Base-by-base conservation (phyloP, 176 grass and related monocot genomes). In the Carex myosuroides region DNA sequence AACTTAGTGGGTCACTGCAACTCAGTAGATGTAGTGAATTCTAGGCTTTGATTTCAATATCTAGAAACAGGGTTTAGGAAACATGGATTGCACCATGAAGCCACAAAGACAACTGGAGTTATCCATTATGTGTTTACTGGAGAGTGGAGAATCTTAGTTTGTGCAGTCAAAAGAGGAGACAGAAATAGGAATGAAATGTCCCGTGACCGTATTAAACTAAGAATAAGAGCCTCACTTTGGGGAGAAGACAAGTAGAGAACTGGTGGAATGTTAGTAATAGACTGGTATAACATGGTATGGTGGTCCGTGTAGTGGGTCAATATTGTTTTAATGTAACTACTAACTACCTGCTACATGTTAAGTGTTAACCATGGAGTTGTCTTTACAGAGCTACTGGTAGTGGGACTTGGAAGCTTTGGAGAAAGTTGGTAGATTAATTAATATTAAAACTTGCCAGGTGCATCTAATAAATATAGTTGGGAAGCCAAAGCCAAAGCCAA, bases 381-480 rank as follows among this genome's bases (percentile, higher is more conserved):
- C 29, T 81, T 42, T 46, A 62, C 78, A 64, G 30, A 81, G 79
- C 1, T 44, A 41, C 2, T 10, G 46, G 17, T 46, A 46, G 57
- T 46, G 16, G 13, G 60, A 46, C 9, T 57, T 81, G 33, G 18
- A 39, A 64, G 37, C 13, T n/a, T 63, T 64, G 55, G 58, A 64
- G 30, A 81, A 81, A 81, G 73, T 77, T 77, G 73, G 73, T 77
- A 26, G 32, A 64, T 63, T 64, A 81, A 64, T 81, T 64, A 81
- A 64, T 64, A 81, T 32, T 13, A 64, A 64, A 33, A 26, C 60
- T 6, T 81, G 24, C 79, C 37, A 77, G n/a, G n/a, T n/a, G n/a
- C n/a, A n/a, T n/a, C n/a, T n/a, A n/a, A n/a, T n/a, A n/a, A n/a
- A n/a, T n/a, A n/a, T n/a, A n/a, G n/a, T n/a, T n/a, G n/a, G n/a